A percentile compares a stretch with the other conserved stretches of the same genome.
phyloP scores from a whole-genome alignment of 768 basidiomycete genomes.

The Russula compacta region DNA sequence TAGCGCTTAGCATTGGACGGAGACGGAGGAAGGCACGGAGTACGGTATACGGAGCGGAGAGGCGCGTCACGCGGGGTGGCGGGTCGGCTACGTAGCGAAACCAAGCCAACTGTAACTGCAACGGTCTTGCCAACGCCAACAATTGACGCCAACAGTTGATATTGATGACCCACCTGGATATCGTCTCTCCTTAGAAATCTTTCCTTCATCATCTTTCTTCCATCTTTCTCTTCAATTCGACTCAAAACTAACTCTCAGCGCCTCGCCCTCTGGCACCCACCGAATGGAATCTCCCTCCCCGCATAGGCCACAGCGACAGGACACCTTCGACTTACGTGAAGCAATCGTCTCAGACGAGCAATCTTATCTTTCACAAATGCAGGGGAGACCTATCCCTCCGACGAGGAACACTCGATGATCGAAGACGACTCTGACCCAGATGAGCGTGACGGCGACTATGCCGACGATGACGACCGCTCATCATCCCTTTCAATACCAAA shows the following conservation, averaged over 20 bases:
- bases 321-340: constrained; percentile 66
- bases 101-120: no score
- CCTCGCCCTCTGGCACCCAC: neutral
- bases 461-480: constrained; percentile 70
- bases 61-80: neutral
- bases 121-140: neutral
- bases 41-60: no score
- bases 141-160: neutral
- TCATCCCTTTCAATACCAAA: constrained; percentile 82
- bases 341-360: constrained; percentile 48
- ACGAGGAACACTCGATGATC: constrained; percentile 73
- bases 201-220: neutral
- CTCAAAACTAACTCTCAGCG: neutral
- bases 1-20: constrained; percentile 52
- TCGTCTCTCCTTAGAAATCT: neutral
- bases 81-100: neutral
- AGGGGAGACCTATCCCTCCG: constrained; percentile 47
- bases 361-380: constrained; percentile 38
- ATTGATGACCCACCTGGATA: neutral
- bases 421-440: constrained; percentile 80
- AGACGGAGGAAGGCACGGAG: neutral
- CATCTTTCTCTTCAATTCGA: neutral
- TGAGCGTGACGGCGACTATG: constrained; percentile 54
- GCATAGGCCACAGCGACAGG: constrained; percentile 31
- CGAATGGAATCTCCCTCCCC: constrained; percentile 6